Base-by-base conservation (phyloP, 768 basidiomycete species). In the Pleurotus cornucopiae region DNA sequence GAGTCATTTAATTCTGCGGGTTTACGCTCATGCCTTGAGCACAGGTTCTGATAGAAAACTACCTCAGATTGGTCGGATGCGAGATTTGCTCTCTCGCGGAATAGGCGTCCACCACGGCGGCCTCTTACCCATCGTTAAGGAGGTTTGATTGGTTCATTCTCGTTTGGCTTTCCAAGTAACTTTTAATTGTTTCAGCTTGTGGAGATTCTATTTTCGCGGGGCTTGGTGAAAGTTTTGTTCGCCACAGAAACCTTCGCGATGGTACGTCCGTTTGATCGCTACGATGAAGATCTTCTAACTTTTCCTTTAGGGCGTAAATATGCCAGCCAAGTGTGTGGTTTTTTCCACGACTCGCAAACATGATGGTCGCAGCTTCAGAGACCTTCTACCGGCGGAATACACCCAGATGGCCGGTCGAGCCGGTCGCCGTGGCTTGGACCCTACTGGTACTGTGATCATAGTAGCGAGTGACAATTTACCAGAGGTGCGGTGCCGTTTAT, bases 341-440 rank as follows among this genome's bases (percentile, higher is more conserved):
- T 99, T 98, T 71, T 95, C 97, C 3, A 86, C 83, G 45, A 95
- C 90, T 51, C 81, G 94, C 45, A 99, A 99, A 67, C 96, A 98
- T 66, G 97, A 99, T 61, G 97, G 97, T 4, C 83, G 85, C 25
- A 86, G 73, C 61, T 99, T 99, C 77, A 83, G 97, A 58, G 91
- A 94, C 40, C 86, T 96, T 34, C 71, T 92, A 1, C 88, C 93
- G 21, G 94, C 91, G 40, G 94, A 94, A 71, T 98, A 98, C 66
- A 99, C 96, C 0, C 97, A 99, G 65, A 99, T 99, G 97, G 95
- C 97, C 6, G 97, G 97, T 4, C 88, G 97, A 61, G 97, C 97
- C 13, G 97, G 97, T 20, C 86, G 97, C 34, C 88, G 97, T 68
- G 97, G 97, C 9, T 75, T 99, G 25, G 97, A 99, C 67, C 75